Conservation (phyloP, 148 eudicot species). For the Spergularia marina region DNA sequence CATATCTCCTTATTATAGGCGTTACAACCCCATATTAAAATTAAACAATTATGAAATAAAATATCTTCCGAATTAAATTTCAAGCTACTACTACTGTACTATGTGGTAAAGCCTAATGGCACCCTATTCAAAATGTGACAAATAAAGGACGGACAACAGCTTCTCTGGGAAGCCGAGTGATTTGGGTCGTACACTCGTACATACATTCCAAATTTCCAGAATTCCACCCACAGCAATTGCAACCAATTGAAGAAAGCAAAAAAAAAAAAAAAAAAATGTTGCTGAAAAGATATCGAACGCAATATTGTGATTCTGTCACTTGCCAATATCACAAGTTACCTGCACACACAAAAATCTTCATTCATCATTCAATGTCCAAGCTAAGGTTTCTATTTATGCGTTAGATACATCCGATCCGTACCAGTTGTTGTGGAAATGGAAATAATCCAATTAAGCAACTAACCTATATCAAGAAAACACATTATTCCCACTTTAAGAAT, state of each 20-base stretch:
- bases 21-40: too few species aligned
- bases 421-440: too few species aligned
- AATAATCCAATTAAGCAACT: too few species aligned
- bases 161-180: not conserved
- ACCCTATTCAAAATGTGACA: too few species aligned
- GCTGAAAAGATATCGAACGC: not conserved
- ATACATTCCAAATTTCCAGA: not conserved
- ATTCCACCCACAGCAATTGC: conserved; percentile 8
- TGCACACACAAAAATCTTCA: not conserved
- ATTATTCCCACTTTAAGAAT: too few species aligned
- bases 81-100: too few species aligned
- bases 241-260: not conserved
- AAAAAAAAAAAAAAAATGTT: not conserved
- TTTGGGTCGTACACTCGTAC: not conserved
- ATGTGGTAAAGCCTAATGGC: too few species aligned
- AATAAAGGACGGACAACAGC: too few species aligned
- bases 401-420: conserved; percentile 18
- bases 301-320: not conserved
- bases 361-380: conserved; percentile 1
- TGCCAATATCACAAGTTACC: conserved; percentile 2
- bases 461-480: too few species aligned
- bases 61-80: too few species aligned
- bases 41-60: too few species aligned
- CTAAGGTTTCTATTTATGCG: not conserved
- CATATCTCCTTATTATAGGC: too few species aligned